Evolutionary conservation across 2,329 filamentous ascomycete genomes (phyloP), one percentile per base, ranked within the genome.

Genomic region (Penicillium verrucosum): DNA sequence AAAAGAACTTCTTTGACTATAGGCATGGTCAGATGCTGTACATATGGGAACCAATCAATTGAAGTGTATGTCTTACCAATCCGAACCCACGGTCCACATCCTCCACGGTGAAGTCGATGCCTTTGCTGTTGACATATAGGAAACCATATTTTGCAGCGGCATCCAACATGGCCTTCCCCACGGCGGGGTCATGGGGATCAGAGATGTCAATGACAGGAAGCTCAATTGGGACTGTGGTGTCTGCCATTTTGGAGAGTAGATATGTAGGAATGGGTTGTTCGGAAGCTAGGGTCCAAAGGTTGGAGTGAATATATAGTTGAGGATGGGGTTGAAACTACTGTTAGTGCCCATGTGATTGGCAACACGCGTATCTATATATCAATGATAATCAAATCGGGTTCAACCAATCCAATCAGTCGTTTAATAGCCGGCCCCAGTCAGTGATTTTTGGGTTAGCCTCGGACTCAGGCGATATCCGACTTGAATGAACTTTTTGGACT

Each of bases 151-250:
- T 85, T 37, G 86, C 84, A 2, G 92, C 92, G 1, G 93, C 93
- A 59, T 89, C 83, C 41, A 97, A 85, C 41, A 97, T 77, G 55
- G 81, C 81, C 60, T 85, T 82, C 54, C 84, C 84, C 50, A 89
- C 88, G n/a, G 71, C 70, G 57, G 82, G 77, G 61, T 88, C 79
- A 29, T 80, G 79, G 5, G 81, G 78, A 18, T 82, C 80, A 4
- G 86, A 87, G 62, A 96, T 86, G 72, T 97, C 89, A 65, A 97
- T 90, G 51, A 97, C 79, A 23, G 93, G 92, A 38, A 97, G 92
- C 21, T 74, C 62, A 45, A 77, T 73, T 38, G 70, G 65, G 8
- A 66, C 44, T 29, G 62, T 56, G 25, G 58, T 47, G 30, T 69
- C 64, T 18, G 64, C 34, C 67, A 70, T 70, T 38, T 60, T 62